Percentiles rank a stretch among this genome's conserved stretches.
Conservation (phyloP, 257 asterid species). For the Pogostemon cablin region DNA sequence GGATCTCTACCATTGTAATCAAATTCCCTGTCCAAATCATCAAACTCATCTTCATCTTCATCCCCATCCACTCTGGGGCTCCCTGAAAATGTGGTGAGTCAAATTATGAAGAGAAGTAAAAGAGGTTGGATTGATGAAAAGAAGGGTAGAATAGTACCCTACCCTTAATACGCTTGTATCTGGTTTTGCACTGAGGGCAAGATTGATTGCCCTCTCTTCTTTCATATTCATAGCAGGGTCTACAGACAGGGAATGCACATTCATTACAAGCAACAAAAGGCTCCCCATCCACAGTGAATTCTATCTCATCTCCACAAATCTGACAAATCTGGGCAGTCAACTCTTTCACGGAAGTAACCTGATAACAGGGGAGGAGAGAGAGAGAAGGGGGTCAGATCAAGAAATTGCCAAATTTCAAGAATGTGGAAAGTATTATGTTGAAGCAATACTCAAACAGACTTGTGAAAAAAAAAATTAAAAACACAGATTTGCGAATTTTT, state of each 20-base stretch:
- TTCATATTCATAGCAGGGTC: constrained; percentile 89
- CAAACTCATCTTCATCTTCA: constrained; percentile 95
- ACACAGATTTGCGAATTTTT: background rate
- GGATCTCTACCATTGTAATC: constrained; percentile 59
- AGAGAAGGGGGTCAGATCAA: constrained; percentile 38
- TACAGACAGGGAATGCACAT: constrained; percentile 90
- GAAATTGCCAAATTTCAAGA: constrained; percentile 21
- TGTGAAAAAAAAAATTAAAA: background rate
- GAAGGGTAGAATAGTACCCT: constrained; percentile 33
- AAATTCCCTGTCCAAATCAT: constrained; percentile 79
- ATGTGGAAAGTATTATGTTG: background rate
- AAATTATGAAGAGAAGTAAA: background rate
- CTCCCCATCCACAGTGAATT: constrained; percentile 77
- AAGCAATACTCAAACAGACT: constrained; percentile 12
- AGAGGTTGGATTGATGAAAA: constrained; percentile 11
- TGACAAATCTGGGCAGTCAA: constrained; percentile 94
- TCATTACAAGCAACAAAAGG: constrained; percentile 94
- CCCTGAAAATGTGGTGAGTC: constrained; percentile 49
- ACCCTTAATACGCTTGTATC: constrained; percentile 86
- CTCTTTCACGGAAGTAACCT: constrained; percentile 95
- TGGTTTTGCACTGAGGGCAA: constrained; percentile 97
- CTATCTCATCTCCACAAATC: constrained; percentile 97
- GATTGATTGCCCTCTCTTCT: constrained; percentile 95
- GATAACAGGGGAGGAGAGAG: constrained; percentile 21
- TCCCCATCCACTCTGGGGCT: constrained; percentile 96